Conservation (phyloP, 2,329 filamentous ascomycete species). For the Trichocomaceae sp. region DNA sequence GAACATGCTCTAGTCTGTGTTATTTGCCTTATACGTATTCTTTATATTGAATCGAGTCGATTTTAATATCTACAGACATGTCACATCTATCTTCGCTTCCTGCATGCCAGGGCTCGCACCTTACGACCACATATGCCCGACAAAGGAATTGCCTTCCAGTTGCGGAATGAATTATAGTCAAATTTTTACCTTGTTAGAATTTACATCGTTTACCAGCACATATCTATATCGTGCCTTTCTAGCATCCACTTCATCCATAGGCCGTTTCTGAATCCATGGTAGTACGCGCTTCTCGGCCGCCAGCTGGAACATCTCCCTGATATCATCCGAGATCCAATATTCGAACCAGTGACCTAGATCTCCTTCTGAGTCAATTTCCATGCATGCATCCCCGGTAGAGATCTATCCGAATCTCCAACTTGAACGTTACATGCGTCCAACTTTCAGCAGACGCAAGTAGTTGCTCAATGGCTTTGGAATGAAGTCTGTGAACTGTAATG, state of each 20-base stretch:
- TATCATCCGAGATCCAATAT: slow-evolving; percentile 39
- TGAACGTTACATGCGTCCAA: slow-evolving; percentile 58
- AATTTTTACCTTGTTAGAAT: slow-evolving; percentile 22
- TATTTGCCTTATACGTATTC: no score
- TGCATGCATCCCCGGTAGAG: slow-evolving; percentile 48
- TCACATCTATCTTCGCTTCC: no score
- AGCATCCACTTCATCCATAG: slow-evolving; percentile 40
- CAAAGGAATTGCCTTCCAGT: no score
- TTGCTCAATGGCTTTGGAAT: slow-evolving; percentile 43
- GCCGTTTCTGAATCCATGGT: slow-evolving; percentile 38
- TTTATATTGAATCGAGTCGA: no score
- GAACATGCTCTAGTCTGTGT: no score
- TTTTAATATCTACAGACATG: no score
- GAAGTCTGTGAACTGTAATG: slow-evolving; percentile 30
- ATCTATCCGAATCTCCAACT: slow-evolving; percentile 59
- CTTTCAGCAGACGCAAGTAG: slow-evolving; percentile 56
- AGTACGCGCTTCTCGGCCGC: slow-evolving; percentile 37
- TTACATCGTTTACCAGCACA: slow-evolving; percentile 37
- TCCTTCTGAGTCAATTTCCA: slow-evolving; percentile 55
- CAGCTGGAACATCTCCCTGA: slow-evolving; percentile 38
- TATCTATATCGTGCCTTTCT: slow-evolving; percentile 43
- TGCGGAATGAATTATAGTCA: no score
- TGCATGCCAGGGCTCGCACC: no score
- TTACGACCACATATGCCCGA: background rate
- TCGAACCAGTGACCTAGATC: slow-evolving; percentile 46